These are phyloP conservation scores for Exidia glandulosa DNA, from an alignment of 768 basidiomycete species.

Conservation along the genomic window DNA sequence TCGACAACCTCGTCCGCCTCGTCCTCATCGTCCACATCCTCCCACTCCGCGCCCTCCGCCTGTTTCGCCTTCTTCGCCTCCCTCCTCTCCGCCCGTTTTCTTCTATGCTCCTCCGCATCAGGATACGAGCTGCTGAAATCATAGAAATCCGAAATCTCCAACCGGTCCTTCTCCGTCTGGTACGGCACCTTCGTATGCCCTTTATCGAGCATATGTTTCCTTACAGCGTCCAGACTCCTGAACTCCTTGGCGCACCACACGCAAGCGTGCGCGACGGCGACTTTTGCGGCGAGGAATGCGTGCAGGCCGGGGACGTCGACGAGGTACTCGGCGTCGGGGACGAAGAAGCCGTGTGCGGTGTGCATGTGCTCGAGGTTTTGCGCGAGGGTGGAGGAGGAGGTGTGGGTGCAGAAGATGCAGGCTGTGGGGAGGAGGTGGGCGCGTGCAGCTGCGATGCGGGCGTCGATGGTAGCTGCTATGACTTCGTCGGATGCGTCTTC, in stretches of 20 bases:
- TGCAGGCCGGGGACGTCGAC: constrained; percentile 75
- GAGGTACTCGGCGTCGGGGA: constrained; percentile 89
- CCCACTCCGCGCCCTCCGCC: constrained; percentile 26
- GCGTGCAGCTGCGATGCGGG: constrained; percentile 65
- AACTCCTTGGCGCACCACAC: constrained; percentile 84
- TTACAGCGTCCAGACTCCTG: constrained; percentile 71
- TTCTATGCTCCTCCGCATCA: too few relatives aligned
- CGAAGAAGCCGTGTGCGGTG: constrained; percentile 79
- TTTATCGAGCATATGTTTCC: constrained; percentile 95
- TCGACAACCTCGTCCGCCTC: constrained; percentile 30
- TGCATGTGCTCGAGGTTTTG: constrained; percentile 85
- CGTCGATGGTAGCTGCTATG: constrained; percentile 49
- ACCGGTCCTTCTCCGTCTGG: constrained; percentile 63
- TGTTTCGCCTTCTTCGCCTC: neutral
- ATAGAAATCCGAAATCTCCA: constrained; percentile 88
- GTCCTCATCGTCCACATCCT: constrained; percentile 21
- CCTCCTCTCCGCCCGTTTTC: too few relatives aligned
- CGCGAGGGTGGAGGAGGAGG: constrained; percentile 37
- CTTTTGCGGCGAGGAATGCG: constrained; percentile 81
- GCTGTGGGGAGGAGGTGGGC: constrained; percentile 47
- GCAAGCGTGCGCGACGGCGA: constrained; percentile 88
- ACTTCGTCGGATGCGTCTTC: constrained; percentile 35
- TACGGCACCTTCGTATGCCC: constrained; percentile 94
- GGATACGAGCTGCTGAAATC: constrained; percentile 80
- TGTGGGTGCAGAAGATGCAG: constrained; percentile 86